Conservation (phyloP, 208 protist genomes). For the Histomonas meleagridis region DNA sequence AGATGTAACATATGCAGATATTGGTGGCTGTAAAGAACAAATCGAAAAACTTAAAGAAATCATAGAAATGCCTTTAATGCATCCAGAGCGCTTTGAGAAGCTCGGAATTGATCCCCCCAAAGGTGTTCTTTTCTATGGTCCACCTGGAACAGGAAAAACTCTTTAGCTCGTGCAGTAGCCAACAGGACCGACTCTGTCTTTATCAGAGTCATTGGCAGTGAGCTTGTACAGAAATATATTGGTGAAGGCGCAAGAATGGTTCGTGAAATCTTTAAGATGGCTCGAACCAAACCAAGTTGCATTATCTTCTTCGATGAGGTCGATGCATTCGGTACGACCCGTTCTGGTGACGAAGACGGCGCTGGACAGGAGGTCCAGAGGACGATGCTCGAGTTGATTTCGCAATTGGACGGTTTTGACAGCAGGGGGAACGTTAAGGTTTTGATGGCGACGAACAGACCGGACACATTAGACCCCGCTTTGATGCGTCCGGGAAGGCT, state of each 20-base stretch:
- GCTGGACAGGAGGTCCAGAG: constrained; percentile 94
- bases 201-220: constrained; percentile 97
- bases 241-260: constrained; percentile 74
- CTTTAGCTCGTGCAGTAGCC: too few species aligned
- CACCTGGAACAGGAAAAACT: too few species aligned
- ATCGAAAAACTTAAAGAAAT: constrained; percentile 97
- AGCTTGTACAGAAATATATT: constrained; percentile 83
- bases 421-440: constrained; percentile 95
- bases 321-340: constrained; percentile 88
- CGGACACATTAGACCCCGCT: constrained; percentile 73
- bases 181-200: constrained; percentile 98
- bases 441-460: constrained; percentile 98
- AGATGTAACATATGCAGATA: constrained; percentile 97
- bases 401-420: constrained; percentile 99
- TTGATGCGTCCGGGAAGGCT: constrained; percentile 92
- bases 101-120: constrained; percentile 99
- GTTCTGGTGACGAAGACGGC: constrained; percentile 65
- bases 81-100: constrained; percentile 88
- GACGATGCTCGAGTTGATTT: constrained; percentile 99
- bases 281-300: constrained; percentile 89
- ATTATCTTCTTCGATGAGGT: constrained; percentile 99
- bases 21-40: constrained; percentile 97
- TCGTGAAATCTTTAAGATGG: constrained; percentile 97
- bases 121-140: too few species aligned
- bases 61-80: constrained; percentile 92